Percentiles rank a stretch among this genome's conserved stretches.
These are phyloP conservation scores for Kuraishia cidri DNA, from an alignment of 805 yeast species.

Conservation along the genomic window DNA sequence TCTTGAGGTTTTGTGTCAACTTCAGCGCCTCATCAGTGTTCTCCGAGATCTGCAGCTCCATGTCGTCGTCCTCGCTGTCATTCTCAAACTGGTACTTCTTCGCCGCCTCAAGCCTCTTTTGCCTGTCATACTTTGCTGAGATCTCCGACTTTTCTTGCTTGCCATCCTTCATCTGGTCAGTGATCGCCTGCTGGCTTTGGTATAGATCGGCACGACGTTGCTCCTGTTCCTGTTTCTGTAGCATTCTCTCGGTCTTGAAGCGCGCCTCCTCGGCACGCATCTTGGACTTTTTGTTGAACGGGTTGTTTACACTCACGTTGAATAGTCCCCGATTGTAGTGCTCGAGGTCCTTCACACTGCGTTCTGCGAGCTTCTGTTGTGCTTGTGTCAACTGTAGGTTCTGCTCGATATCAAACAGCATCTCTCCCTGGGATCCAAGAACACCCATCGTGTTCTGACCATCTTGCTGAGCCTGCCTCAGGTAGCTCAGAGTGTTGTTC, in stretches of 20 bases:
- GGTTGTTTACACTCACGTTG: constrained; percentile 75
- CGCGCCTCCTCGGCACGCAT: constrained; percentile 65
- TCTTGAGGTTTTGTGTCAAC: constrained; percentile 62
- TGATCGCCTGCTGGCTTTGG: constrained; percentile 1
- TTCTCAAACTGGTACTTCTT: constrained; percentile 74
- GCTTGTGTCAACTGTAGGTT: constrained; percentile 70
- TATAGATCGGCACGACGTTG: constrained; percentile 39
- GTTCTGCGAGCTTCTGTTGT: constrained; percentile 76
- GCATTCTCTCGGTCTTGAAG: constrained; percentile 50
- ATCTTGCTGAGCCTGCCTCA: constrained; percentile 62
- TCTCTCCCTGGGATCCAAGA: constrained; percentile 90
- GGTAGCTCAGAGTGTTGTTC: constrained; percentile 68
- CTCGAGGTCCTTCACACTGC: constrained; percentile 70
- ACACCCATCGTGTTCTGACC: constrained; percentile 83
- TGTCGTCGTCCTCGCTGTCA: constrained; percentile 87
- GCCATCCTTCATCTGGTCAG: background rate
- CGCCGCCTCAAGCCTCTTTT: constrained; percentile 47
- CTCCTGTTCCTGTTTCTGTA: constrained; percentile 56
- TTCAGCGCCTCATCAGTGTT: constrained; percentile 74
- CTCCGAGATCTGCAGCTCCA: constrained; percentile 79
- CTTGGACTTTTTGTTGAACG: constrained; percentile 78
- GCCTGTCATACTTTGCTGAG: constrained; percentile 38
- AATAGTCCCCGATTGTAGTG: constrained; percentile 75
- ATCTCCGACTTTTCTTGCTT: constrained; percentile 27
- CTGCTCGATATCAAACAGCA: constrained; percentile 71